These are phyloP conservation scores for Diutina neorugosa DNA, from an alignment of 1,139 yeast genomes.

Conservation along the genomic window DNA sequence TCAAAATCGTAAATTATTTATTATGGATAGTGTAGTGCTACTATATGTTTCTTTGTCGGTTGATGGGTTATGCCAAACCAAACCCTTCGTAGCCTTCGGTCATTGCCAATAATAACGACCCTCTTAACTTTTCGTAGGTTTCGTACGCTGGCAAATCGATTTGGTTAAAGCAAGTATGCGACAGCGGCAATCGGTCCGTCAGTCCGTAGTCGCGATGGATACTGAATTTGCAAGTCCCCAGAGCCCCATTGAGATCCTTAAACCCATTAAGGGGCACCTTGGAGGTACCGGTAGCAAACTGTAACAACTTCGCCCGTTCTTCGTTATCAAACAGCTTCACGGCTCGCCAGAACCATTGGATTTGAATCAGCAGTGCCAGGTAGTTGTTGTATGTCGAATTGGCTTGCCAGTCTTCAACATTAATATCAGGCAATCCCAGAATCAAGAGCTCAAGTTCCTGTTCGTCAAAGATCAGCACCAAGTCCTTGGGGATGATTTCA, in stretches of 20 bases:
- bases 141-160: constrained; percentile 90
- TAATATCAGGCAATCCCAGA: constrained; percentile 93
- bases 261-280: constrained; percentile 95
- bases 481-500: constrained; percentile 80
- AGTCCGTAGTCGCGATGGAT: constrained; percentile 86
- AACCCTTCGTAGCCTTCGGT: constrained; percentile 97
- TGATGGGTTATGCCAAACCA: constrained; percentile 61
- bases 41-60: no score
- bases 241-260: constrained; percentile 78
- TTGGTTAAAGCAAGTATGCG: constrained; percentile 96
- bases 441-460: constrained; percentile 88
- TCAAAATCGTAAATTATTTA: background rate
- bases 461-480: constrained; percentile 84
- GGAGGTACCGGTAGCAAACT: constrained; percentile 95
- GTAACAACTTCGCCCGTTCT: constrained; percentile 86
- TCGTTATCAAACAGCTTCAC: constrained; percentile 90
- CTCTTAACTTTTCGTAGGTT: constrained; percentile 73
- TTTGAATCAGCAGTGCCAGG: constrained; percentile 73
- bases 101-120: constrained; percentile 70
- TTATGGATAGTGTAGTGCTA: no score
- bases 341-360: constrained; percentile 98
- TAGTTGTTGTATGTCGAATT: constrained; percentile 79
- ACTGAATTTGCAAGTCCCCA: constrained; percentile 77
- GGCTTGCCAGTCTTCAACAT: constrained; percentile 89
- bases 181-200: constrained; percentile 80